Evolutionary conservation across 345 rosid species (phyloP).

Genomic region (Firmiana major): DNA sequence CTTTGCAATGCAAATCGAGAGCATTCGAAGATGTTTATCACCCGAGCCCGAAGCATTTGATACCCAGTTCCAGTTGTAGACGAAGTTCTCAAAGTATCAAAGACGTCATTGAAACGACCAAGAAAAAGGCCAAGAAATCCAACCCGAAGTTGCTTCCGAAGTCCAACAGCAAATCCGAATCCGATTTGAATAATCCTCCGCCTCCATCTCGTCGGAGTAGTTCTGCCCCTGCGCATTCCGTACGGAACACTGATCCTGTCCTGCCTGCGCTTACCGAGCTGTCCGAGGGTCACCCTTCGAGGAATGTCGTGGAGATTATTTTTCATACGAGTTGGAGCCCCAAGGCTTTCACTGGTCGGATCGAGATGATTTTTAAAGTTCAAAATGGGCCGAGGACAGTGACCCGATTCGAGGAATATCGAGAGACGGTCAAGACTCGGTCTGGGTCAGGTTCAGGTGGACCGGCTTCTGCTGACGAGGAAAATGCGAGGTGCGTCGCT

Average conservation of each 20-base stretch:
- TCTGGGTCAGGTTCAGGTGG: constrained; percentile 34
- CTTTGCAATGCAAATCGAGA: constrained; percentile 85
- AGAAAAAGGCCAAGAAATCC: constrained; percentile 23
- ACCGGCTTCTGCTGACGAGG: constrained; percentile 34
- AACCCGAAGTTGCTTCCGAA: constrained; percentile 18
- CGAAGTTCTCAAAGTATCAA: constrained; percentile 53
- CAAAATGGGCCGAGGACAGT: constrained; percentile 71
- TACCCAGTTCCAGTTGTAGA: constrained; percentile 66
- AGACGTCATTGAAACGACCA: constrained; percentile 61
- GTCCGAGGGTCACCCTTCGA: constrained; percentile 77
- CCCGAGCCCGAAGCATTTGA: constrained; percentile 42
- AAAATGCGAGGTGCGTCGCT: constrained; percentile 75
- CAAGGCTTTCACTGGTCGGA: constrained; percentile 67
- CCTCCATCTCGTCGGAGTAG: constrained; percentile 32
- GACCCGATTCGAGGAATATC: constrained; percentile 87
- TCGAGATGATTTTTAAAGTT: constrained; percentile 88
- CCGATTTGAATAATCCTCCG: constrained; percentile 18
- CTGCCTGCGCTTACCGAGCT: constrained; percentile 73
- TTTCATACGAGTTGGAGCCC: constrained; percentile 94
- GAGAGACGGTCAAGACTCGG: constrained; percentile 59
- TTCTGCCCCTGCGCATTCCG: constrained; percentile 21
- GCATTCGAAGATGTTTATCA: constrained; percentile 82
- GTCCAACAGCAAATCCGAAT: constrained; percentile 27
- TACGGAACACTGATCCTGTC: constrained; percentile 45
- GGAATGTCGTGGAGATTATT: constrained; percentile 92